Evolutionary conservation across 345 rosid species (phyloP).

Genomic region (Arabidopsis arenosa): DNA sequence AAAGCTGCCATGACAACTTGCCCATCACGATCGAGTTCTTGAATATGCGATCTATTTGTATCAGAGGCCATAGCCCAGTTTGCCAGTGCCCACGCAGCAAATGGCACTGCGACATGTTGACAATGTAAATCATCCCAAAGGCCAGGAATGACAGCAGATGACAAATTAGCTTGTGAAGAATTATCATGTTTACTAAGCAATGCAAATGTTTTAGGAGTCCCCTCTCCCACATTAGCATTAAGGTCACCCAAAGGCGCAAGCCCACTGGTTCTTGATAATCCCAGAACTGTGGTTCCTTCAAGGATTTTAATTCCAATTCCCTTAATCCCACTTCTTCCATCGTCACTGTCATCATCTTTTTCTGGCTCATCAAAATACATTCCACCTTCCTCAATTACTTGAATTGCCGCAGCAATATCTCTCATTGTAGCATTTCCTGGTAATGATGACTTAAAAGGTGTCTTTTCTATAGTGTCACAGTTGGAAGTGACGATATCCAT

Average conservation of each 20-base stretch:
- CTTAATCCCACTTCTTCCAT: slow-evolving; percentile 74
- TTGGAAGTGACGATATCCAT: slow-evolving; percentile 97
- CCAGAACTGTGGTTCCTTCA: slow-evolving; percentile 88
- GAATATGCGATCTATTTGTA: slow-evolving; percentile 77
- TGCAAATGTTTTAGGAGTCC: slow-evolving; percentile 53
- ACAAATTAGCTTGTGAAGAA: slow-evolving; percentile 62
- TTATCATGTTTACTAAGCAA: slow-evolving; percentile 63
- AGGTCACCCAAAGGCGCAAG: slow-evolving; percentile 55
- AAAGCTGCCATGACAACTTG: slow-evolving; percentile 87
- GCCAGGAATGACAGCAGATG: slow-evolving; percentile 91
- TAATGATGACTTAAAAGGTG: slow-evolving; percentile 61
- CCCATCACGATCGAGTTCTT: slow-evolving; percentile 90
- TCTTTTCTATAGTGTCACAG: slow-evolving; percentile 65
- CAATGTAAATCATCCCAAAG: slow-evolving; percentile 98
- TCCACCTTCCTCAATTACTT: slow-evolving; percentile 95
- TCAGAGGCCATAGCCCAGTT: slow-evolving; percentile 98
- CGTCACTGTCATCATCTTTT: slow-evolving; percentile 65
- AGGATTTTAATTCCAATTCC: slow-evolving; percentile 95
- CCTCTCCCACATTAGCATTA: slow-evolving; percentile 46
- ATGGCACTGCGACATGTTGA: slow-evolving; percentile 99
- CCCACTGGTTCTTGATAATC: slow-evolving; percentile 70
- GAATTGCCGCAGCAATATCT: slow-evolving; percentile 88
- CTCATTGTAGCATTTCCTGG: slow-evolving; percentile 80
- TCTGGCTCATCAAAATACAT: slow-evolving; percentile 69
- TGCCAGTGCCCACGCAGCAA: slow-evolving; percentile 98